Conservation (phyloP, 2,329 filamentous ascomycete genomes). For the Fonsecaea nubica region DNA sequence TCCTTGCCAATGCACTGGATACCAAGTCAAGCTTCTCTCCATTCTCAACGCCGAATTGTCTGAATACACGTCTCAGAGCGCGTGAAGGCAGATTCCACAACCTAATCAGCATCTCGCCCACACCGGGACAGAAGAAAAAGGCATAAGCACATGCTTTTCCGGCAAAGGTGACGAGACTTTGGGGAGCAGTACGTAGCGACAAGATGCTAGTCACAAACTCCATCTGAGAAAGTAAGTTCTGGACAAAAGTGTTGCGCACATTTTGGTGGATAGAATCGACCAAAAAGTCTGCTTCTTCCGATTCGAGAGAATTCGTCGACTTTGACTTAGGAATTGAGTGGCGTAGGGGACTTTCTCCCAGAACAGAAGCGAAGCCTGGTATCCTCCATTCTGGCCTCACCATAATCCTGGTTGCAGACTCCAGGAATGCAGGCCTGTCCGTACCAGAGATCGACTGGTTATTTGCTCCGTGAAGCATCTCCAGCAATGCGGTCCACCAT, state of each 20-base stretch:
- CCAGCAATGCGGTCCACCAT: slow-evolving; percentile 86
- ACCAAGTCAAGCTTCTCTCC: slow-evolving; percentile 55
- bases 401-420: slow-evolving; percentile 82
- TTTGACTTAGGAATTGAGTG: slow-evolving; percentile 56
- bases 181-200: slow-evolving; percentile 75
- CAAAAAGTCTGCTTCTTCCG: slow-evolving; percentile 69
- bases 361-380: slow-evolving; percentile 65
- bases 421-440: slow-evolving; percentile 81
- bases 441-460: slow-evolving; percentile 80
- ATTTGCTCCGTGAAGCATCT: slow-evolving; percentile 77
- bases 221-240: slow-evolving; percentile 84
- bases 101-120: slow-evolving; percentile 81
- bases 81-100: slow-evolving; percentile 77
- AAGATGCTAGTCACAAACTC: slow-evolving; percentile 86
- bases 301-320: slow-evolving; percentile 65
- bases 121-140: slow-evolving; percentile 88
- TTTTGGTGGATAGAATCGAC: slow-evolving; percentile 84
- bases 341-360: slow-evolving; percentile 41
- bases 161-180: slow-evolving; percentile 80
- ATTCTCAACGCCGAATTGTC: slow-evolving; percentile 68
- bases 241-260: slow-evolving; percentile 82
- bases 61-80: slow-evolving; percentile 72
- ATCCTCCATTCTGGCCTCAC: slow-evolving; percentile 85
- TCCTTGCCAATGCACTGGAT: slow-evolving; percentile 69
- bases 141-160: slow-evolving; percentile 91